Evolutionary conservation across 345 rosid genomes (phyloP), one percentile per base, ranked within the genome.

Genomic region (Sonneratia caseolaris): DNA sequence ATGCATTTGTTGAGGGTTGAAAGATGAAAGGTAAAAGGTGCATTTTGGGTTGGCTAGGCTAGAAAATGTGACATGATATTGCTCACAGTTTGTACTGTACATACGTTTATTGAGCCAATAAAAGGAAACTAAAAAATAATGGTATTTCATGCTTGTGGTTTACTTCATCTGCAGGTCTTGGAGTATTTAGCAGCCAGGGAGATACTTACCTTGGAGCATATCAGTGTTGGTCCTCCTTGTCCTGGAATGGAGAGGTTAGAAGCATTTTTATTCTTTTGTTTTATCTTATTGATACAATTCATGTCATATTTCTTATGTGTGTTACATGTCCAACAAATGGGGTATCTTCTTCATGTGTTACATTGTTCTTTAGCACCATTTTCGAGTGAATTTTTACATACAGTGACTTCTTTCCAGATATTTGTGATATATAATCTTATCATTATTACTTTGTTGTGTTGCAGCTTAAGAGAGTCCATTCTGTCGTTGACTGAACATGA

Each of bases 401-500:
- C 7, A 62, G 18, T 27, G 38, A 57, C 66, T 62, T 21, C 13
- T 57, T 12, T 61, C 15, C 7, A 24, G 7, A 24, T 35, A 14
- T 12, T 24, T 32, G 18, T 9, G 8, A 24, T 16, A 53, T 16
- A 11, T 24, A n/a, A n/a, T 27, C 66, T 62, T 62, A 35, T 22
- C 5, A 27, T 62, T 62, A 13, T 61, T 61, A 19, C 36, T 27
- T 69, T 55, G 64, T 24, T 76, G 70, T 80, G 68, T 79, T 86
- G 91, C 97, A 95, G 99, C 86, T 90, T 93, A 79, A 84, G 76
- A 71, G 92, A 86, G 47, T 93, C 98, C 40, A 89, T 95, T 55
- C 83, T 95, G 77, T 90, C 93, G 48, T 86, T 95, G 81, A 92
- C 99, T 42, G 99, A 95, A 82, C 99, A 95, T 75, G 88, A 84